Evolutionary conservation across 2,329 filamentous ascomycete genomes (phyloP).

Genomic region (Tolypocladium tundrense): DNA sequence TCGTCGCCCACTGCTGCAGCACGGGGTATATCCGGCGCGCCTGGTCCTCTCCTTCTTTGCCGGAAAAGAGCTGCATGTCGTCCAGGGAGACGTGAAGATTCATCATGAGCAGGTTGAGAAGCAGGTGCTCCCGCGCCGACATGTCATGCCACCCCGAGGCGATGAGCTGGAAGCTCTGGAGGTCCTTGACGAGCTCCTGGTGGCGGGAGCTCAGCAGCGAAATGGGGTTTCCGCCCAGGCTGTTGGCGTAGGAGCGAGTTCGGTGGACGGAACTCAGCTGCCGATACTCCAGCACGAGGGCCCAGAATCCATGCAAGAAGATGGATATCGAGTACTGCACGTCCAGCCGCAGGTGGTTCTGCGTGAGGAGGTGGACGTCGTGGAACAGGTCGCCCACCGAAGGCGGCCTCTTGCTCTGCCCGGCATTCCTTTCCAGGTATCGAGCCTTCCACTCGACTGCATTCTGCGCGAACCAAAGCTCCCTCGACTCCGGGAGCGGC

Average conservation of each 20-base stretch:
- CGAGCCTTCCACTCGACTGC: conserved; percentile 54
- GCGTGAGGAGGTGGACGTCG: conserved; percentile 41
- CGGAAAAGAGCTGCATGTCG: conserved; percentile 57
- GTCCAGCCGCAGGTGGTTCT: conserved; percentile 42
- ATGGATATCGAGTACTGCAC: conserved; percentile 45
- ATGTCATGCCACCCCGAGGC: conserved; percentile 32
- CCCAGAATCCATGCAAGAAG: conserved; percentile 57
- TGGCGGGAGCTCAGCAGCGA: conserved; percentile 44
- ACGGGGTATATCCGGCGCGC: conserved; percentile 48
- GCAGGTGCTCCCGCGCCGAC: conserved; percentile 33
- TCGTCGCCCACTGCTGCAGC: conserved; percentile 49
- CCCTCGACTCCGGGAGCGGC: conserved; percentile 50
- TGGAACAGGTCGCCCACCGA: conserved; percentile 46
- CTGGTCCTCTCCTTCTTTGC: conserved; percentile 57
- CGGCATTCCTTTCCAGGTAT: conserved; percentile 34
- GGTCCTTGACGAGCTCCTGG: conserved; percentile 50
- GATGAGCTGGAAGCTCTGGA: conserved; percentile 36
- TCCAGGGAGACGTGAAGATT: conserved; percentile 55
- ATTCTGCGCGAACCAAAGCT: conserved; percentile 55
- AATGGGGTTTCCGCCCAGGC: conserved; percentile 27
- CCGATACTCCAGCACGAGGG: conserved; percentile 55
- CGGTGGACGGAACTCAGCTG: conserved; percentile 43
- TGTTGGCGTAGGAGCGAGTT: conserved; percentile 35
- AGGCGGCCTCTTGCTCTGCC: conserved; percentile 32
- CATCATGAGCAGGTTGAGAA: conserved; percentile 48